phyloP scores from a whole-genome alignment of 345 rosid species.

The Crucihimalaya himalaica region DNA sequence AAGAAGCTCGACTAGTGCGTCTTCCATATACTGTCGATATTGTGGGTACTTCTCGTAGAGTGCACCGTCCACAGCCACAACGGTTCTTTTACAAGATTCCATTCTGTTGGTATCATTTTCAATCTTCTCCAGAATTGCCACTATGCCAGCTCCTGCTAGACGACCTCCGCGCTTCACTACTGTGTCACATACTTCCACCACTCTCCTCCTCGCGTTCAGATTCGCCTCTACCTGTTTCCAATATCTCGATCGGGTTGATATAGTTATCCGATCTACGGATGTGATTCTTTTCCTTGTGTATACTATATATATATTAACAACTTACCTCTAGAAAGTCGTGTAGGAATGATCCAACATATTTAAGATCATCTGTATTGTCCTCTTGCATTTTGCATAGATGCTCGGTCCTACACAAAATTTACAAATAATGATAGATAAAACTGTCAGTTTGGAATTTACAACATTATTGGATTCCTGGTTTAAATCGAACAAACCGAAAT shows the following conservation, averaged over 20 bases:
- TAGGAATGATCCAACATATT: constrained; percentile 58
- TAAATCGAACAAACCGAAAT: not conserved
- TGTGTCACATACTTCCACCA: constrained; percentile 61
- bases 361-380: constrained; percentile 67
- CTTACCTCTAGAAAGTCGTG: constrained; percentile 52
- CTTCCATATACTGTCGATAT: constrained; percentile 65
- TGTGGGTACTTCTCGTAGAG: constrained; percentile 71
- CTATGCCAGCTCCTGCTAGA: constrained; percentile 91
- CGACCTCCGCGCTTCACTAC: constrained; percentile 74
- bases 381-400: constrained; percentile 71
- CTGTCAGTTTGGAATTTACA: not conserved
- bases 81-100: constrained; percentile 59
- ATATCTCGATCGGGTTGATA: not conserved
- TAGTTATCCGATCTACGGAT: not conserved
- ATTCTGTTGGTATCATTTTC: constrained; percentile 64
- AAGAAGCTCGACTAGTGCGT: constrained; percentile 66
- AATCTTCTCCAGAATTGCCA: constrained; percentile 75
- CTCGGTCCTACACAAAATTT: constrained; percentile 49
- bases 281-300: constrained; percentile 5
- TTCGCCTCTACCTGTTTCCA: constrained; percentile 53
- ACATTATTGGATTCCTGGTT: not conserved
- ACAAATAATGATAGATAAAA: not conserved
- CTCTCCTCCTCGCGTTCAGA: constrained; percentile 52
- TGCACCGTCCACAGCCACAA: constrained; percentile 90
- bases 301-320: not conserved